Conservation (phyloP, 306 rosid genomes). For the Trifolium pratense region DNA sequence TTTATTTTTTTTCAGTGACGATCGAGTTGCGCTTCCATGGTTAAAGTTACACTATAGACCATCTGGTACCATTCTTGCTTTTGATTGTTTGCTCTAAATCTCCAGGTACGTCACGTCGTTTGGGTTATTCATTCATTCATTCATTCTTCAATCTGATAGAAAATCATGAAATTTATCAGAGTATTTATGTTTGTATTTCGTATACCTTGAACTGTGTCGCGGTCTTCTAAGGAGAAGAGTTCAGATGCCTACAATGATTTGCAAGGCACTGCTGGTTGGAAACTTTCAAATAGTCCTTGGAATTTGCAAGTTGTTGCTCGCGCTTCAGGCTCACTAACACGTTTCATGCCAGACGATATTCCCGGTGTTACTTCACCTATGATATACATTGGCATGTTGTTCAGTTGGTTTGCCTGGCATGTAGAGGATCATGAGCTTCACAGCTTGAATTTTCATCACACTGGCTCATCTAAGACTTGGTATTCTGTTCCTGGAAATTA, state of each 20-base stretch:
- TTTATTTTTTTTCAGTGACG: too few species aligned
- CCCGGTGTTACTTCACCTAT: conserved; percentile 99
- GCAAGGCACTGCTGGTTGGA: conserved; percentile 99
- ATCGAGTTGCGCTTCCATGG: too few species aligned
- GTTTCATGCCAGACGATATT: conserved; percentile 98
- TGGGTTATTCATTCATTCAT: too few species aligned
- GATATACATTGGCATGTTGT: conserved; percentile 97
- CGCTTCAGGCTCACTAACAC: conserved; percentile 96
- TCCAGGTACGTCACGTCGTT: too few species aligned
- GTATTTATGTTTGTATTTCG: too few species aligned
- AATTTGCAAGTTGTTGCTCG: conserved; percentile 96
- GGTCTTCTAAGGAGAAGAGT: conserved; percentile 55
- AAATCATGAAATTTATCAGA: too few species aligned
- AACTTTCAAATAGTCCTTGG: conserved; percentile 98
- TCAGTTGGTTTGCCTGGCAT: conserved; percentile 99
- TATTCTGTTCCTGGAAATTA: conserved; percentile 93
- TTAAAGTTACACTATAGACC: too few species aligned
- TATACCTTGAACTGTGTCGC: too few species aligned
- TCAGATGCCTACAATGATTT: conserved; percentile 55
- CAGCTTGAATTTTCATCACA: conserved; percentile 95
- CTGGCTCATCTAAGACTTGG: conserved; percentile 98
- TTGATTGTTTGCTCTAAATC: too few species aligned
- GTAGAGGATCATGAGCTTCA: conserved; percentile 99
- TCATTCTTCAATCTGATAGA: too few species aligned
- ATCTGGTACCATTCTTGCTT: too few species aligned